Evolutionary conservation across 139 green algal genomes (phyloP), one percentile per base, ranked within the genome.

Genomic region (Pseudopediastrum boryanum): DNA sequence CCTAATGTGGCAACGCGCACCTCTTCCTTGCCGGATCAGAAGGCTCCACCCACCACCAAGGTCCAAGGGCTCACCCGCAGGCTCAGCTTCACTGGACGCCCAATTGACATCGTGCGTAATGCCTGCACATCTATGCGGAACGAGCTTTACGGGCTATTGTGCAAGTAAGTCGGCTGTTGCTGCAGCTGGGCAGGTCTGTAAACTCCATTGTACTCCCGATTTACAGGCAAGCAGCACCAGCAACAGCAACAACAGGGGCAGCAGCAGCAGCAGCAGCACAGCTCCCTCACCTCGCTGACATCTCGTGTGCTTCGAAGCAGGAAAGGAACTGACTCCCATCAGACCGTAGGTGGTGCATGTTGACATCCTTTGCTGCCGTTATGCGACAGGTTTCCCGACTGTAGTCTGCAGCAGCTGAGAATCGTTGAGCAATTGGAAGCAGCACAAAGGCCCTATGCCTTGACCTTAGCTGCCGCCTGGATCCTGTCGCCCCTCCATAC

Each of bases 31-130:
- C n/a, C n/a, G n/a, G n/a, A n/a, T n/a, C n/a, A n/a, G n/a, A n/a
- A n/a, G n/a, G n/a, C 54, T 27, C 54, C 10, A 7, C 10, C 54
- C n/a, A 9, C 54, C 8, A 8, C 54, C 8, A 2, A 13, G 65
- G n/a, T 23, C 10, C 43, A 39, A 16, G 76, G 65, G 12, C 65
- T 82, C 3, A 59, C 42, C 4, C 76, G 76, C 33, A 64, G 76
- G 50, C 31, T 67, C 19, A 71, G 50, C 21, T 76, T 82, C 64
- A 76, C 62, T 31, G 76, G 64, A 1, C 44, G 76, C 0, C 76
- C 76, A 3, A 76, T 82, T 31, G 76, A 82, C 64, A 64, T 82
- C 5, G 50, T 82, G 35, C 51, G 76, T 21, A 39, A 56, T n/a
- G 76, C 76, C 19, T 50, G 38, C 31, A 31, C 50, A 2, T 58